These are phyloP conservation scores for Leccinum pachyderme DNA, from an alignment of 1,284 basidiomycete genomes.

Conservation along the genomic window DNA sequence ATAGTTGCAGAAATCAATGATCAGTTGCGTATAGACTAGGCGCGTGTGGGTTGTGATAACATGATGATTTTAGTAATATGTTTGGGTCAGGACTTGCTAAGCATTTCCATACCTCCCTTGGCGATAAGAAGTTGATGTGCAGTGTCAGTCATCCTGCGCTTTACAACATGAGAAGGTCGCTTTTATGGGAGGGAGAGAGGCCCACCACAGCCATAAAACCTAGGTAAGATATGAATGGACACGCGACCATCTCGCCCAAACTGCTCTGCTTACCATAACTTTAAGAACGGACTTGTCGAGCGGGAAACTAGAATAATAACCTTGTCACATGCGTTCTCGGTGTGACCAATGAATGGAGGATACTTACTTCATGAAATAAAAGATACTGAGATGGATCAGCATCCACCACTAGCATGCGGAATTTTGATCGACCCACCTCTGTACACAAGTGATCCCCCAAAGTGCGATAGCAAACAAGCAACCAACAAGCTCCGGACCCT, in stretches of 20 bases:
- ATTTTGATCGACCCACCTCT: not conserved
- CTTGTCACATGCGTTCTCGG: not conserved
- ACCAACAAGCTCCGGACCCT: not conserved
- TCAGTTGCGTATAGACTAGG: slow-evolving; percentile 18
- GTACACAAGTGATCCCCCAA: not conserved
- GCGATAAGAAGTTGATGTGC: slow-evolving; percentile 20
- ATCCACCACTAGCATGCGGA: not conserved
- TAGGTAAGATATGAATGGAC: slow-evolving; percentile 3
- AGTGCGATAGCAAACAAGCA: not conserved
- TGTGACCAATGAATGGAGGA: not conserved
- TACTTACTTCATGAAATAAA: slow-evolving; percentile 24
- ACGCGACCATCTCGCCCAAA: not conserved
- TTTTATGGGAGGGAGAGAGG: not conserved
- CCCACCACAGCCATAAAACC: slow-evolving; percentile 22
- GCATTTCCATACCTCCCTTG: slow-evolving; percentile 18
- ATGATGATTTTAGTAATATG: slow-evolving; percentile 3
- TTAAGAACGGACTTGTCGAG: slow-evolving; percentile 6
- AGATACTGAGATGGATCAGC: slow-evolving; percentile 8
- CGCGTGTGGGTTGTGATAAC: not conserved
- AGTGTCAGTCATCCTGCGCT: slow-evolving; percentile 16
- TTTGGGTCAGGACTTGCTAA: not conserved
- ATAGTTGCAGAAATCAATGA: slow-evolving; percentile 19
- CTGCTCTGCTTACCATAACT: slow-evolving; percentile 12
- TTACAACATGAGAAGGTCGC: not conserved
- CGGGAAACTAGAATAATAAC: slow-evolving; percentile 9